A percentile compares a stretch with the other conserved stretches of the same genome.
Conservation (phyloP, 345 rosid genomes). For the Hibiscus syriacus region DNA sequence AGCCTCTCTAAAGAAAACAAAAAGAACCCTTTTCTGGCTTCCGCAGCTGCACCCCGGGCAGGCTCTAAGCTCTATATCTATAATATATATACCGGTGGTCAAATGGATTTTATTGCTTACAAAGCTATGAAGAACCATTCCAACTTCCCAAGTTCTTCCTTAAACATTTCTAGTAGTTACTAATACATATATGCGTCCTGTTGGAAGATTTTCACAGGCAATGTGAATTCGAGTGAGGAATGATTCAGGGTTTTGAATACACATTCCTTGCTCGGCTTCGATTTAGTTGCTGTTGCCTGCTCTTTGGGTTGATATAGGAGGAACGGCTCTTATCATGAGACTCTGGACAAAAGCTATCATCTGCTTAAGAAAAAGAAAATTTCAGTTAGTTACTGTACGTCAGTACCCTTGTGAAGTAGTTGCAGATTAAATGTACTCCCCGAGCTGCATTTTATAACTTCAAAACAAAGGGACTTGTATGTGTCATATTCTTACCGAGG, state of each 20-base stretch:
- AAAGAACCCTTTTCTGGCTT: not conserved
- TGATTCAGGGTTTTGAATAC: not conserved
- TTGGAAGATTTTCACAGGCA: no score
- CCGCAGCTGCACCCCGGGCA: not conserved
- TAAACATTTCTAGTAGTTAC: not conserved
- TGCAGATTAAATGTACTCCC: not conserved
- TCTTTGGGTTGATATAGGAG: constrained; percentile 34
- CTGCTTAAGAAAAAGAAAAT: constrained; percentile 20
- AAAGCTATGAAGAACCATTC: not conserved
- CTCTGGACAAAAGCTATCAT: constrained; percentile 72
- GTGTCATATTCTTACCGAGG: constrained; percentile 38
- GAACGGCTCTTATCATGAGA: constrained; percentile 55
- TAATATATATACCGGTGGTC: not conserved
- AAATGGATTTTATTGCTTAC: not conserved
- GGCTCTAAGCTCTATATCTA: constrained; percentile 4
- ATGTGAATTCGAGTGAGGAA: no score
- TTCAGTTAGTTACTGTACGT: not conserved
- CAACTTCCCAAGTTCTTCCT: no score
- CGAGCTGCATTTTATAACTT: not conserved
- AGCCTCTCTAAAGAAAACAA: not conserved
- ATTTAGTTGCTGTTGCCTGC: constrained; percentile 13
- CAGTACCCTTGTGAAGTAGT: not conserved
- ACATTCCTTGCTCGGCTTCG: constrained; percentile 16
- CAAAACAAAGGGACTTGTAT: not conserved
- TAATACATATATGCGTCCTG: no score